phyloP scores from a whole-genome alignment of 1,284 basidiomycete species.

The Acaromyces ingoldii region DNA sequence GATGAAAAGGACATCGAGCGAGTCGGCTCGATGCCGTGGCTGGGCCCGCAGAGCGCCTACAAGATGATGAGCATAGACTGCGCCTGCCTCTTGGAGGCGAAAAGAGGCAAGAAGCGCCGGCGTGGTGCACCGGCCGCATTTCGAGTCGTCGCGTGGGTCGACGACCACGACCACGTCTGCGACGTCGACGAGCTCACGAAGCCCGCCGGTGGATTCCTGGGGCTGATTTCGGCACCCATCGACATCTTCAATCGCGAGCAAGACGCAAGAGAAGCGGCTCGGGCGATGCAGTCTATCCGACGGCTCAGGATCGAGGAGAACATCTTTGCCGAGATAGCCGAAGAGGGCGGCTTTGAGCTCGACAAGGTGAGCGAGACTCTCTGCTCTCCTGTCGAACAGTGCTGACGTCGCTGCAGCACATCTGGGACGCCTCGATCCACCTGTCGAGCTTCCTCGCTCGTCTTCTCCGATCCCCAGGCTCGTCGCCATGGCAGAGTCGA shows the following conservation, averaged over 20 bases:
- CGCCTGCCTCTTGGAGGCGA: too few relatives aligned
- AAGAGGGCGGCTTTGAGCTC: slow-evolving; percentile 12
- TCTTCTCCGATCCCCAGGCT: not conserved
- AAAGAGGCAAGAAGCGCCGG: too few relatives aligned
- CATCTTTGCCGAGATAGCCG: slow-evolving; percentile 1
- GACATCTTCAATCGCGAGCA: not conserved
- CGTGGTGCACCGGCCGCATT: too few relatives aligned
- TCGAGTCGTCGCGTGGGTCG: slow-evolving; percentile 3
- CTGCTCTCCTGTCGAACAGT: not conserved
- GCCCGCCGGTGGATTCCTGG: not conserved
- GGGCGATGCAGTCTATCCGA: too few relatives aligned
- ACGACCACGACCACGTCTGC: not conserved
- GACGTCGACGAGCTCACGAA: slow-evolving; percentile 1
- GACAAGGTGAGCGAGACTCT: slow-evolving; percentile 9
- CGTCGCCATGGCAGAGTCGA: not conserved
- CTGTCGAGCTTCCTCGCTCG: not conserved
- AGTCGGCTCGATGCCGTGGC: too few relatives aligned
- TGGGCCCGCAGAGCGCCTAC: too few relatives aligned
- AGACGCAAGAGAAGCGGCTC: not conserved
- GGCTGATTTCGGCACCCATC: slow-evolving; percentile 6
- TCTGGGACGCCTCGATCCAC: slow-evolving; percentile 14
- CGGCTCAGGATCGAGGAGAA: not conserved
- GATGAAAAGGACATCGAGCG: not conserved
- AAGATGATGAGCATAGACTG: too few relatives aligned
- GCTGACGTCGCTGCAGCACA: slow-evolving; percentile 2